Base-by-base conservation (phyloP, 176 grass and related monocot genomes). In the Stipa capillata region DNA sequence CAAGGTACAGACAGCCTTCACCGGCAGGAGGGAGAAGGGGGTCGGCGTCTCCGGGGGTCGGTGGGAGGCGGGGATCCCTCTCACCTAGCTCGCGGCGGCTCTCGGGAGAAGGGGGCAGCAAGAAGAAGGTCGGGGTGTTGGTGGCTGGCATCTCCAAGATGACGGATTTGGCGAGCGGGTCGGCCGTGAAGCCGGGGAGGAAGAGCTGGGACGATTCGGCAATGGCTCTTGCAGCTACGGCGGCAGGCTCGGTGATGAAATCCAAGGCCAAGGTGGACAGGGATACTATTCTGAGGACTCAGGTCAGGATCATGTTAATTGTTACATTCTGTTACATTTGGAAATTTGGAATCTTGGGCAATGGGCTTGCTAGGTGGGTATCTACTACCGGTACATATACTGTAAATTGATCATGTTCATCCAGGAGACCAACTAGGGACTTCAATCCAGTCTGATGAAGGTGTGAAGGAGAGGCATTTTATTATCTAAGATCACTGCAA, bases 181-280 rank as follows among this genome's bases (percentile, higher is more conserved):
- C 92, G 0, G 63, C 64, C 2, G 12, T 76, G 9, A 98, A 89
- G 56, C 89, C 92, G 0, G 87, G 75, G 21, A 87, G 96, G 51
- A 98, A 90, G 83, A 94, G 92, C 85, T 98, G 96, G 96, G 96
- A 94, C 2, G 92, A 98, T 70, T 85, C 85, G 0, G 83, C 87
- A 28, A 61, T 67, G 41, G 69, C 66, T 18, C 35, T 70, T 44
- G 54, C 23, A 1, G 25, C 53, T 4, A 71, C 36, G 4, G 77
- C 17, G 0, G n/a, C 21, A 2, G 61, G 65, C 28, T 84, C 84
- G 0, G 49, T 92, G 15, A 73, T 85, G 66, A 87, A 75, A 62
- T 66, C 90, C 2, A 97, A 76, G 85, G 67, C 29, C 64, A 99
- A 87, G 60, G 77, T 84, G 44, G 88, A 82, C 35, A 91, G 73